Conservation (phyloP, 208 protist genomes). For the Naegleria lovaniensis region DNA sequence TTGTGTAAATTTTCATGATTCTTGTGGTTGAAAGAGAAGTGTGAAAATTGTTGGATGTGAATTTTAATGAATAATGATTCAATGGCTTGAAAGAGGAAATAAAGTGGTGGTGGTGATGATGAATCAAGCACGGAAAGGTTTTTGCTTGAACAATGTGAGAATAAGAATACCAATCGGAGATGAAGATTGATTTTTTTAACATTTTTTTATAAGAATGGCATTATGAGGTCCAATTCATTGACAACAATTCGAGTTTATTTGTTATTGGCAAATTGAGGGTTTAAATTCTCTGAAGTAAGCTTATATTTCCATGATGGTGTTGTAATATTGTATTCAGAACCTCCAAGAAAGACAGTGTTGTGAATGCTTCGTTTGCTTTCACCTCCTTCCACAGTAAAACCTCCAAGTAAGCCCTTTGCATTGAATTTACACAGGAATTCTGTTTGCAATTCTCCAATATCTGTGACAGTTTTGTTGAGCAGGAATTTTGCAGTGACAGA, state of each 20-base stretch:
- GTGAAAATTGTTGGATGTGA: too few relatives aligned
- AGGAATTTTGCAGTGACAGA: neutral
- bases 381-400: conserved; percentile 14
- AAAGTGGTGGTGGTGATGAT: too few relatives aligned
- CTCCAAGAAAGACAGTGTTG: conserved; percentile 1
- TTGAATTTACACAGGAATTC: conserved; percentile 9
- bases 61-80: too few relatives aligned
- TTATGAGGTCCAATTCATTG: too few relatives aligned
- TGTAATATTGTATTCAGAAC: neutral
- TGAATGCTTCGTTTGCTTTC: neutral
- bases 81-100: too few relatives aligned
- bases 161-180: too few relatives aligned
- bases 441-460: neutral
- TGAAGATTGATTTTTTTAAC: too few relatives aligned
- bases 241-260: neutral
- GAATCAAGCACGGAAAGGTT: too few relatives aligned
- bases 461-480: neutral
- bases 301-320: neutral
- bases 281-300: neutral
- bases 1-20: conserved; percentile 47
- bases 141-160: too few relatives aligned
- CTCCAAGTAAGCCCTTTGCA: neutral
- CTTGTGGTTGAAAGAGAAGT: neutral
- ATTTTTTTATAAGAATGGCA: too few relatives aligned
- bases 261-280: neutral